These are phyloP conservation scores for Gracilaria gracilis DNA, from an alignment of 23 red algal species.

Conservation along the genomic window DNA sequence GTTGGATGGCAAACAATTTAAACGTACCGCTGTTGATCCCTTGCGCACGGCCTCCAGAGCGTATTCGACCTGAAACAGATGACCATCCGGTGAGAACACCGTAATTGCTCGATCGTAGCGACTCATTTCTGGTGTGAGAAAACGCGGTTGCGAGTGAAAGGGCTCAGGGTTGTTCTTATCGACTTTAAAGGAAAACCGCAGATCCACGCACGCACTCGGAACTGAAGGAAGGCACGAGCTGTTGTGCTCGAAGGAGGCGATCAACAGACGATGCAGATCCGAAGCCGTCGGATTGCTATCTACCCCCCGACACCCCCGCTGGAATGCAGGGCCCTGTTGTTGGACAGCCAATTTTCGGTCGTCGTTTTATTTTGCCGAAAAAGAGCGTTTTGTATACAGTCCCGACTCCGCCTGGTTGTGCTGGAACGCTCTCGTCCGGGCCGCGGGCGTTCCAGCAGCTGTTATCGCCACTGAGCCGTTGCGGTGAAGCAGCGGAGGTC, in stretches of 20 bases:
- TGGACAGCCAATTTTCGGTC: background rate
- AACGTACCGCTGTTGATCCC: slow-evolving; percentile 95
- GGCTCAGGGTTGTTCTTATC: background rate
- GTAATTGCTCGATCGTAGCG: slow-evolving; percentile 99
- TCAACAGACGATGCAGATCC: background rate
- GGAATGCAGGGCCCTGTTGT: background rate
- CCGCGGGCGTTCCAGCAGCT: slow-evolving; percentile 7
- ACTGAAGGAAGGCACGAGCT: background rate
- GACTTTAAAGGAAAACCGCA: background rate
- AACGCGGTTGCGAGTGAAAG: background rate
- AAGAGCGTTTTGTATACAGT: too few species aligned
- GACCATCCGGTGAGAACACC: slow-evolving; percentile 99
- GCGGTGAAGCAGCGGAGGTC: background rate
- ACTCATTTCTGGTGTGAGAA: slow-evolving; percentile 4
- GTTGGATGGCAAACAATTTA: background rate
- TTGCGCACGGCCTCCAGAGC: slow-evolving; percentile 98
- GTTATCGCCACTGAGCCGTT: background rate
- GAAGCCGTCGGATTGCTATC: background rate
- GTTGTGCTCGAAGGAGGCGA: background rate
- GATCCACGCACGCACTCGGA: background rate
- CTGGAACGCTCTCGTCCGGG: background rate
- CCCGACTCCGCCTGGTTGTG: too few species aligned
- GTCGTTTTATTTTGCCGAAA: background rate
- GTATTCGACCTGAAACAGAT: slow-evolving; percentile 99
- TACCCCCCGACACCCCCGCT: background rate